Evolutionary conservation across 2,329 filamentous ascomycete species (phyloP).

Genomic region (Phaeosphaeriaceae sp.): DNA sequence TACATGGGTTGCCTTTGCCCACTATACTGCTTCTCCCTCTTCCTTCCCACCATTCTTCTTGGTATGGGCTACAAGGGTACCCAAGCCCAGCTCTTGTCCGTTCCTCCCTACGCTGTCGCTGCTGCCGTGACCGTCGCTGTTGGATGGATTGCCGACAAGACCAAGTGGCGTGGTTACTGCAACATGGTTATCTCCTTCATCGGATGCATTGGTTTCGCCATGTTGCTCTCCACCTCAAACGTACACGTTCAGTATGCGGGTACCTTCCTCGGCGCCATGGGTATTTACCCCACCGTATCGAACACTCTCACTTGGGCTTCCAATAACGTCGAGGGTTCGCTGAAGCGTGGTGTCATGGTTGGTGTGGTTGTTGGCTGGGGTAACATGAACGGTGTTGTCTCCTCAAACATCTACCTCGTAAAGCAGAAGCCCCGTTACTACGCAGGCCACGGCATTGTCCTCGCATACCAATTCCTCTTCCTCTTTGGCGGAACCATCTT

Average conservation of each 20-base stretch:
- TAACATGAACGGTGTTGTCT: slow-evolving; percentile 87
- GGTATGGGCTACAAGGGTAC: slow-evolving; percentile 63
- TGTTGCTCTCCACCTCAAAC: slow-evolving; percentile 72
- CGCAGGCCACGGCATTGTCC: slow-evolving; percentile 75
- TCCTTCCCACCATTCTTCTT: slow-evolving; percentile 57
- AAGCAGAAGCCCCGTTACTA: slow-evolving; percentile 69
- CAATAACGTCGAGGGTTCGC: slow-evolving; percentile 92
- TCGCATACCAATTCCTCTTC: slow-evolving; percentile 75
- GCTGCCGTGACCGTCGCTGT: slow-evolving; percentile 71
- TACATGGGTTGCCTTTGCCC: slow-evolving; percentile 66
- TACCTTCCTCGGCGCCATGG: slow-evolving; percentile 82
- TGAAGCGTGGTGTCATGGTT: slow-evolving; percentile 87
- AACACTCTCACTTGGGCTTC: slow-evolving; percentile 88
- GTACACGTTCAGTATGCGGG: slow-evolving; percentile 80
- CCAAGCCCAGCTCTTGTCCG: slow-evolving; percentile 72
- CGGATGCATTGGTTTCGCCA: slow-evolving; percentile 78
- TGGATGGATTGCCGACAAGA: slow-evolving; percentile 78
- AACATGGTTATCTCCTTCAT: slow-evolving; percentile 76
- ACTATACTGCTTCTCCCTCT: slow-evolving; percentile 44
- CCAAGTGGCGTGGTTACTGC: slow-evolving; percentile 74
- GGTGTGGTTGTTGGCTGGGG: slow-evolving; percentile 91
- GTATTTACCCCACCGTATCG: slow-evolving; percentile 86
- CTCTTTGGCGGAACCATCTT: slow-evolving; percentile 73
- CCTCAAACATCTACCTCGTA: slow-evolving; percentile 75
- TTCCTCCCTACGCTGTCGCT: slow-evolving; percentile 77